A percentile compares a stretch with the other conserved stretches of the same genome.
Evolutionary conservation across 805 yeast genomes (phyloP).

Genomic region (Kuraishia piskuri): DNA sequence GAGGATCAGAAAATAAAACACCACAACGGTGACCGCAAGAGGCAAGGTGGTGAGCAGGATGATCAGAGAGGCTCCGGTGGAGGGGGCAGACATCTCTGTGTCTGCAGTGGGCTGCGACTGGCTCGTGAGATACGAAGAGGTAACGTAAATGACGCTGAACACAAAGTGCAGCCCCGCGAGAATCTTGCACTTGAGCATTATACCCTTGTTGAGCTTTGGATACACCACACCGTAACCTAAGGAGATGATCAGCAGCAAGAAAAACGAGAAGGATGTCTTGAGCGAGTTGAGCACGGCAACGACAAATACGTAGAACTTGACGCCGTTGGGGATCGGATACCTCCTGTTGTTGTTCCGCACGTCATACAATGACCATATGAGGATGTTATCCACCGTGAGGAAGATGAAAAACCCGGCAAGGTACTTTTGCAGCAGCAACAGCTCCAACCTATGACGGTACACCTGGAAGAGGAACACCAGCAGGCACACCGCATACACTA

Average conservation of each 20-base stretch:
- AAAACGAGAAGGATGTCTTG: slow-evolving; percentile 82
- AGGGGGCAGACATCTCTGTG: slow-evolving; percentile 14
- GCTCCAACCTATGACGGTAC: slow-evolving; percentile 76
- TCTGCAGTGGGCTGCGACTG: slow-evolving; percentile 23
- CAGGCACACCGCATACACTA: slow-evolving; percentile 74
- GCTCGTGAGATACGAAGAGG: slow-evolving; percentile 30
- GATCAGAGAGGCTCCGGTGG: slow-evolving; percentile 24
- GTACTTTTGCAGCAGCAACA: slow-evolving; percentile 85
- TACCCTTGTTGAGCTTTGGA: slow-evolving; percentile 67
- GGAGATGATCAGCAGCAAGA: slow-evolving; percentile 74
- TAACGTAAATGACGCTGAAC: slow-evolving; percentile 42
- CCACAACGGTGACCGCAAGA: slow-evolving; percentile 55
- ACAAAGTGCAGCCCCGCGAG: slow-evolving; percentile 50
- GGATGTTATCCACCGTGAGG: slow-evolving; percentile 74
- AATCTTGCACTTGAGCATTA: slow-evolving; percentile 64
- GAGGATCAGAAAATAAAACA: slow-evolving; percentile 69
- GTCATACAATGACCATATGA: slow-evolving; percentile 89
- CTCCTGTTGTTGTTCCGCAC: slow-evolving; percentile 49
- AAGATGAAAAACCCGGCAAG: slow-evolving; percentile 79
- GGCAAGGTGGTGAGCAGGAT: slow-evolving; percentile 63
- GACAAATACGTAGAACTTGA: slow-evolving; percentile 68
- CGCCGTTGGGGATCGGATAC: slow-evolving; percentile 28
- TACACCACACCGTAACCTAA: slow-evolving; percentile 93
- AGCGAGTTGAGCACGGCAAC: slow-evolving; percentile 73
- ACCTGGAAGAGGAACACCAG: slow-evolving; percentile 82